Base-by-base conservation (phyloP, 2,329 filamentous ascomycete genomes). In the Fusarium nematophilum region DNA sequence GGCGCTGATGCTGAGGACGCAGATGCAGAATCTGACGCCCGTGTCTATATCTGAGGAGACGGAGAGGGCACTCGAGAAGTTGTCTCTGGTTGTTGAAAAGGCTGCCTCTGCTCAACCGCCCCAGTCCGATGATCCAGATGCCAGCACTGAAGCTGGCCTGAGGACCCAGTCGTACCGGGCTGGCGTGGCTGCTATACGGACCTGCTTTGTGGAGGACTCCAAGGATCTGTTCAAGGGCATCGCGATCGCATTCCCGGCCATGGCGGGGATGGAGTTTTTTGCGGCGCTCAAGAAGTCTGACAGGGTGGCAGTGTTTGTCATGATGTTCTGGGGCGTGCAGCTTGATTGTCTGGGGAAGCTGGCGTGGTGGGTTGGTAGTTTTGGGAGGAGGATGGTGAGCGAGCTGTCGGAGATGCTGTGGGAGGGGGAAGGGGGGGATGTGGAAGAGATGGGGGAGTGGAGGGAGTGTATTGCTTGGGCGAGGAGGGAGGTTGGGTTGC, bases 241-340 rank as follows among this genome's bases (percentile, higher is more conserved):
- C 39, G 69, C 65, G 26, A 68, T 73, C 21, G 66, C 65, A 0
- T 74, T 76, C 30, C 71, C 73, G 2, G 63, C 59, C 0, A 50
- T 71, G 10, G 68, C 68, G 2, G 74, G 75, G 1, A 62, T 55
- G 3, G 69, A 68, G 2, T 78, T 76, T 43, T 62, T 68, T 1
- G 25, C 59, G 1, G 72, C 72, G 3, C 39, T 78, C 25, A 70
- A 66, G 42, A 50, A 53, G 1, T 57, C 57, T 9, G 73, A 78
- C 18, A 76, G 75, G 0, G 65, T 78, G 34, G 70, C 74, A 13
- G 45, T 78, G 27, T 70, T 77, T 11, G 64, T 78, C 3, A 56
- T 76, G 47, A 66, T 77, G 66, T 72, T 75, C 39, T 78, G 75
- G 74, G 69, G 70, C 1, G 73, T 77, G 14, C 64, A 76, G 46